These are phyloP conservation scores for Babesia sp. DNA, from an alignment of 169 alveolate genomes.

Conservation along the genomic window DNA sequence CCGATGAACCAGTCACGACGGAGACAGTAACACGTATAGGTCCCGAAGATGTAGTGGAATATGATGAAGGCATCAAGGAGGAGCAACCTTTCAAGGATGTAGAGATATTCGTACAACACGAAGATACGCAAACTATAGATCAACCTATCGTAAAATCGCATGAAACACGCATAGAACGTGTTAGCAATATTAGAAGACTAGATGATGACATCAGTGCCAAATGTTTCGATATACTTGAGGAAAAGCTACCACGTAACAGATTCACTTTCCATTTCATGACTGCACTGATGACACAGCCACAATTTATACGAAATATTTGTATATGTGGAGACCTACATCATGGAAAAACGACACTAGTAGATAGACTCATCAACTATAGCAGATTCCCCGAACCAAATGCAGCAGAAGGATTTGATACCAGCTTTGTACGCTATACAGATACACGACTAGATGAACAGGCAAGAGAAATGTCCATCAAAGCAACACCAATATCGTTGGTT, in stretches of 20 bases:
- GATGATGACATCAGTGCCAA: slow-evolving; percentile 77
- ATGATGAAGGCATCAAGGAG: slow-evolving; percentile 56
- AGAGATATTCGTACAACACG: slow-evolving; percentile 91
- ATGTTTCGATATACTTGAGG: slow-evolving; percentile 75
- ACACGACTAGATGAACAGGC: slow-evolving; percentile 96
- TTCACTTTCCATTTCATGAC: slow-evolving; percentile 91
- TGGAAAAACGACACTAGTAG: slow-evolving; percentile 97
- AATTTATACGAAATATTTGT: slow-evolving; percentile 92
- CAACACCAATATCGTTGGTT: slow-evolving; percentile 95
- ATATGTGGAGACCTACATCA: slow-evolving; percentile 96
- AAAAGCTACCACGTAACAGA: slow-evolving; percentile 84
- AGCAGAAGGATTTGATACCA: slow-evolving; percentile 38
- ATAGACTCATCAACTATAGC: slow-evolving; percentile 92
- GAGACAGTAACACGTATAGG: slow-evolving; percentile 8
- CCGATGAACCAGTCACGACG: slow-evolving; percentile 9
- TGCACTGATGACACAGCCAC: slow-evolving; percentile 90
- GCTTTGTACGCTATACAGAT: slow-evolving; percentile 89
- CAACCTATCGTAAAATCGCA: slow-evolving; percentile 96
- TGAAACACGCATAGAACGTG: slow-evolving; percentile 79
- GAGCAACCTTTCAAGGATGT: slow-evolving; percentile 79
- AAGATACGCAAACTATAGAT: slow-evolving; percentile 97
- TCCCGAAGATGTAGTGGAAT: slow-evolving; percentile 34
- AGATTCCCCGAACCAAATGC: slow-evolving; percentile 81
- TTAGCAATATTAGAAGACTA: slow-evolving; percentile 65
- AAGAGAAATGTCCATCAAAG: slow-evolving; percentile 93